Evolutionary conservation across 2,329 filamentous ascomycete species (phyloP).

Genomic region (Volutella citrinella): DNA sequence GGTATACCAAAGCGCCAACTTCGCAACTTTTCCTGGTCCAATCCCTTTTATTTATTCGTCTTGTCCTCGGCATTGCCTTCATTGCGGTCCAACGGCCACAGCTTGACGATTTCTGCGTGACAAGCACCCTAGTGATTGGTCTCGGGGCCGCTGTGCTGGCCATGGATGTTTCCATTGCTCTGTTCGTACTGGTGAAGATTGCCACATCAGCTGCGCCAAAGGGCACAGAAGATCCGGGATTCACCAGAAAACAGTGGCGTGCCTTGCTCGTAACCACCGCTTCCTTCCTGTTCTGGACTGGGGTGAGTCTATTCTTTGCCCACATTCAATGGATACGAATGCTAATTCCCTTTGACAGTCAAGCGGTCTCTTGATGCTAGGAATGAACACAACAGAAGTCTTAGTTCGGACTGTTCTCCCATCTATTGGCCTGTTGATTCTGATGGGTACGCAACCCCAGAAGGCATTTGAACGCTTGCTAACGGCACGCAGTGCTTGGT

Average conservation of each 20-base stretch:
- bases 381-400: conserved; percentile 40
- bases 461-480: too few species aligned
- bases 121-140: conserved; percentile 41
- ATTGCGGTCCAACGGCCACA: conserved; percentile 53
- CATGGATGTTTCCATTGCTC: conserved; percentile 45
- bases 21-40: conserved; percentile 42
- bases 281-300: too few species aligned
- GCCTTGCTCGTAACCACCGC: too few species aligned
- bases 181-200: too few species aligned
- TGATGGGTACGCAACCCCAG: conserved; percentile 44
- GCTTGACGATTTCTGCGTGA: conserved; percentile 50
- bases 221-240: too few species aligned
- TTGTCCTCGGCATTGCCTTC: conserved; percentile 52
- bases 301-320: conserved; percentile 37
- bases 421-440: conserved; percentile 45
- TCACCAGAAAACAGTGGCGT: too few species aligned
- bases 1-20: conserved; percentile 32
- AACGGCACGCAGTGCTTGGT: too few species aligned
- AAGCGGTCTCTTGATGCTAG: conserved; percentile 51
- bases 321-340: background rate
- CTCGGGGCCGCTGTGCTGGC: conserved; percentile 44
- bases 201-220: too few species aligned
- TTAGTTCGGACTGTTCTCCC: conserved; percentile 49
- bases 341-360: conserved; percentile 31
- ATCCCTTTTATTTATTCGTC: conserved; percentile 43